Evolutionary conservation across 2,329 filamentous ascomycete genomes (phyloP).

Genomic region (Aureobasidium uvarum): DNA sequence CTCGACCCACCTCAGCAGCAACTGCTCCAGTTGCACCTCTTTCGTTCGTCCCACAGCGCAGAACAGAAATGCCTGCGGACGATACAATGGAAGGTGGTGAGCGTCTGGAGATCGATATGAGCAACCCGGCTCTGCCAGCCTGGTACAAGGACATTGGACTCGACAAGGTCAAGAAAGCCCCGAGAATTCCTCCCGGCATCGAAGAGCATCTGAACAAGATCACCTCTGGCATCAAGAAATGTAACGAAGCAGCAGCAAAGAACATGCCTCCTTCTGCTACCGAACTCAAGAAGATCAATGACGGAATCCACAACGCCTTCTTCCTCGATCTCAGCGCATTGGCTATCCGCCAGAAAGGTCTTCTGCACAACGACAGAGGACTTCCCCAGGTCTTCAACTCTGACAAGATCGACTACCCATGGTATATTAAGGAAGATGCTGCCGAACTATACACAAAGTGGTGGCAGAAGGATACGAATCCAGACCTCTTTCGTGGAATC

Average conservation of each 20-base stretch:
- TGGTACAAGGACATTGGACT: neutral
- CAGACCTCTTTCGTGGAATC: constrained; percentile 50
- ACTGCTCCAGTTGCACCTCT: neutral
- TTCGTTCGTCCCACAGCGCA: neutral
- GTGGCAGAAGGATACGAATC: constrained; percentile 44
- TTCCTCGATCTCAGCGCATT: constrained; percentile 39
- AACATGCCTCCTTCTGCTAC: neutral
- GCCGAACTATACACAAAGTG: constrained; percentile 50
- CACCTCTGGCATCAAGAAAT: neutral
- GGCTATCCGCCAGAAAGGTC: constrained; percentile 39
- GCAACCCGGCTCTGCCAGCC: neutral
- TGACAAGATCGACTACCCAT: constrained; percentile 41
- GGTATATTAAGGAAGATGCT: constrained; percentile 50
- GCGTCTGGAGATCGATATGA: neutral
- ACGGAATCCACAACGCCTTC: constrained; percentile 42
- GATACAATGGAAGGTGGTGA: neutral
- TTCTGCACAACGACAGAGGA: constrained; percentile 40
- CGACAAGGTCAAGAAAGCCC: neutral
- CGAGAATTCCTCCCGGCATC: neutral
- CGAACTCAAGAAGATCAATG: constrained; percentile 38
- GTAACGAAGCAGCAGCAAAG: neutral
- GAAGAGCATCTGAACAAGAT: constrained; percentile 7
- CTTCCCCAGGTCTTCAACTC: constrained; percentile 44
- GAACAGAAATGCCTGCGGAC: neutral
- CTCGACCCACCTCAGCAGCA: neutral